Conservation (phyloP, 805 yeast genomes). For the Zygosaccharomyces siamensis region DNA sequence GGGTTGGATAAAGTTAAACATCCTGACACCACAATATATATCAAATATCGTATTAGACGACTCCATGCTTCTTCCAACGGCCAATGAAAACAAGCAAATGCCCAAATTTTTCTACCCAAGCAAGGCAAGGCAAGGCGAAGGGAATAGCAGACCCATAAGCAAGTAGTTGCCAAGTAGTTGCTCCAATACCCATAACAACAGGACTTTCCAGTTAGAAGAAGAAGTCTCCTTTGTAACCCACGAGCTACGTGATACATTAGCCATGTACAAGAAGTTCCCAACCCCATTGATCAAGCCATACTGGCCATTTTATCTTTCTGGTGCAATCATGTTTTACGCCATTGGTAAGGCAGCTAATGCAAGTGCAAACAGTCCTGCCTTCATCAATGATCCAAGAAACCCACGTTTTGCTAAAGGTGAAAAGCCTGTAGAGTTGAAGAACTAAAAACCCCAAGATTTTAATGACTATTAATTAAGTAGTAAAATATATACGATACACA, state of each 20-base stretch:
- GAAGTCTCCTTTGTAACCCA: background rate
- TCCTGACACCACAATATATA: no score
- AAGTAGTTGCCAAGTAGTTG: background rate
- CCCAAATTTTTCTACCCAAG: no score
- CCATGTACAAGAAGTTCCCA: slow-evolving; percentile 40
- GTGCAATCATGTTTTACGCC: slow-evolving; percentile 67
- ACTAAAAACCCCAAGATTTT: slow-evolving; percentile 1
- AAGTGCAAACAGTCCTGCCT: slow-evolving; percentile 69
- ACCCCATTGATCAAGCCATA: slow-evolving; percentile 54
- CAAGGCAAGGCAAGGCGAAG: background rate
- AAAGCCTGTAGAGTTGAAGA: slow-evolving; percentile 40
- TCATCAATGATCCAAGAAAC: slow-evolving; percentile 92
- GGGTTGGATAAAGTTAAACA: no score
- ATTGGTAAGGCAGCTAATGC: slow-evolving; percentile 65
- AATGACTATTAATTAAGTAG: background rate
- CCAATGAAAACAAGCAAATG: no score
- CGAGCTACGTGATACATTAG: background rate
- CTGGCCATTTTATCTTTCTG: slow-evolving; percentile 90
- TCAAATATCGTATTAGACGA: no score
- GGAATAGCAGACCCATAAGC: background rate
- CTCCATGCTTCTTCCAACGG: no score
- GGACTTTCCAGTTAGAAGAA: background rate
- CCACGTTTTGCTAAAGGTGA: slow-evolving; percentile 74
- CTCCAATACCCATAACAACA: background rate
- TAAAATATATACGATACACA: slow-evolving; percentile 5